Conservation (phyloP, 139 green algal genomes). For the Chlamydomonas sp. region DNA sequence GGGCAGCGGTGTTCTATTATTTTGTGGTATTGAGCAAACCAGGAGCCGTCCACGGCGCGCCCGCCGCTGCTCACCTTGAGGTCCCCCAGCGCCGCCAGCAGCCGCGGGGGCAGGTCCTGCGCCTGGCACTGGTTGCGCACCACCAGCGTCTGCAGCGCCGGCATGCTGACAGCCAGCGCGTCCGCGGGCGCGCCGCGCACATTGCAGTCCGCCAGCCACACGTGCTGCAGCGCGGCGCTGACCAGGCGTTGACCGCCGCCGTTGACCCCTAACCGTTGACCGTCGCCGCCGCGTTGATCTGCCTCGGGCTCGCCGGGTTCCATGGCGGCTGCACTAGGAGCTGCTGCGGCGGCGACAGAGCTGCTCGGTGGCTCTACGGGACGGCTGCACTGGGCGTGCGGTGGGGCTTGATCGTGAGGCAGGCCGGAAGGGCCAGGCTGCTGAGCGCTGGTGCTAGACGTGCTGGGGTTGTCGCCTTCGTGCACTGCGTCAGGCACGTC, state of each 20-base stretch:
- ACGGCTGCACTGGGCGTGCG: too few relatives aligned
- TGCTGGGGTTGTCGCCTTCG: too few relatives aligned
- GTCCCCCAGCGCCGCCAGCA: background rate
- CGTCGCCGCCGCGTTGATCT: too few relatives aligned
- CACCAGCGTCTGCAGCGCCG: slow-evolving; percentile 35
- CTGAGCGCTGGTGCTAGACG: too few relatives aligned
- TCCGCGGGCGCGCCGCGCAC: background rate
- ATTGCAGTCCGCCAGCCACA: slow-evolving; percentile 41
- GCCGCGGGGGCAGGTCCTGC: slow-evolving; percentile 3
- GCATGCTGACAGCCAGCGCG: slow-evolving; percentile 5
- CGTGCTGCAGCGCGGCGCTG: slow-evolving; percentile 1
- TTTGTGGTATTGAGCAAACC: background rate
- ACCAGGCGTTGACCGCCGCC: background rate
- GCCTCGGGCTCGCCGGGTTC: too few relatives aligned
- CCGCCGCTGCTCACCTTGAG: slow-evolving; percentile 1
- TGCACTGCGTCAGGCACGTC: too few relatives aligned
- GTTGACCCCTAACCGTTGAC: background rate
- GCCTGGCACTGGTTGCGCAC: slow-evolving; percentile 21
- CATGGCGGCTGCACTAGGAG: too few relatives aligned
- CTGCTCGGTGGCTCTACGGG: too few relatives aligned
- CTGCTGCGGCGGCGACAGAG: too few relatives aligned
- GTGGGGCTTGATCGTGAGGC: too few relatives aligned
- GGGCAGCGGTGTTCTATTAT: background rate
- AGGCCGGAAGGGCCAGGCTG: too few relatives aligned
- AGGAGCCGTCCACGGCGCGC: background rate